Base-by-base conservation (phyloP, 2,329 filamentous ascomycete species). In the Penicillium sp. region DNA sequence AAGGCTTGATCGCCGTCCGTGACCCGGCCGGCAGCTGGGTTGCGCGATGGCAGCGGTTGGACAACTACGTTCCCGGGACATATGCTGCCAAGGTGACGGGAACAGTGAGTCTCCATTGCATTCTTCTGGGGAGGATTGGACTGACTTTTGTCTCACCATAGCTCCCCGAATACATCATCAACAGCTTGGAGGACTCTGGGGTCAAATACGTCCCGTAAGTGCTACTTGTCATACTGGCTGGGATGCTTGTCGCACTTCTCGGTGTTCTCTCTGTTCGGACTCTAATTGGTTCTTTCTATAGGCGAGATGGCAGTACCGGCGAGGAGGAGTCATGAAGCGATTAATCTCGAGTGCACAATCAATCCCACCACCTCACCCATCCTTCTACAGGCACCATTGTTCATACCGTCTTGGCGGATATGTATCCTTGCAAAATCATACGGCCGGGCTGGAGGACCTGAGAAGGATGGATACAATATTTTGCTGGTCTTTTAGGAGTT, bases 11-110 rank as follows among this genome's bases (percentile, higher is more conserved):
- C 68, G 83, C 88, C 35, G 80, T 97, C 32, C 83, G 86, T 42
- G 86, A 96, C 67, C 91, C 91, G n/a, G 75, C 75, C 38, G 81
- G 79, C 59, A 95, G 88, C 64, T 98, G 93, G 93, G 89, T 97
- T 42, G 91, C 92, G n/a, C 88, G 89, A 67, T 97, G 91, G 87
- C 90, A 97, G 78, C 82, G 93, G 7, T 75, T 98, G 52, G 89
- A 96, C 68, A 83, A 82, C 47, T 97, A 95, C 70, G 86, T 93
- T 45, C 81, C 83, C 13, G 93, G 93, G 46, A 84, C 95, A 50
- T 98, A 98, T 74, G 93, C 93, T 15, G 88, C 90, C 48, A 96
- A 97, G 75, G 93, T 98, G 23, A 89, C 87, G 28, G 93, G 93
- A 15, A 83, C 88, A 54, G 78, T 81, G 58, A 70, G 78, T 37